These are phyloP conservation scores for Chaetoscypha palmicola DNA, from an alignment of 2,329 filamentous ascomycete genomes.

Conservation along the genomic window DNA sequence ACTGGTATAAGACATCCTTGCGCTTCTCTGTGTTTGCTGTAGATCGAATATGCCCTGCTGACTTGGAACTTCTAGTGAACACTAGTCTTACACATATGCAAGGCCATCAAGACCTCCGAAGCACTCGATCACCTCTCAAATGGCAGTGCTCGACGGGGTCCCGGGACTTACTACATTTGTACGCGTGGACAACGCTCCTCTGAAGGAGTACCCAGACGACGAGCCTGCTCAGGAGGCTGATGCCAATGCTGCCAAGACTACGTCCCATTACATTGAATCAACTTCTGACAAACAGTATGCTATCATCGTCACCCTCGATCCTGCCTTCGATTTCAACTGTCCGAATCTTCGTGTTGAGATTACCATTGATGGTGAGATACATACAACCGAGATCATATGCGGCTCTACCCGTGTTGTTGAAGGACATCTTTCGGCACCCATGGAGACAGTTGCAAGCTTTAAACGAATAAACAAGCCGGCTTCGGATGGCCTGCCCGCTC, in stretches of 20 bases:
- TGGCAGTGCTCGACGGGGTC: slow-evolving; percentile 4
- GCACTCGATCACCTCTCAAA: too few relatives aligned
- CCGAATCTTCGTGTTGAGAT: neutral
- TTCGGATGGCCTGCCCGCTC: neutral
- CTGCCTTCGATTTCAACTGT: neutral
- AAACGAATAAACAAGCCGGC: neutral
- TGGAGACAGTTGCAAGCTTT: neutral
- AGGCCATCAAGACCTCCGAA: too few relatives aligned
- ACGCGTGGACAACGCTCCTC: neutral
- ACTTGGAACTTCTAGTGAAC: too few relatives aligned
- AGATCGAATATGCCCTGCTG: too few relatives aligned
- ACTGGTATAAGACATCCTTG: too few relatives aligned
- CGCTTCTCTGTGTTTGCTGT: too few relatives aligned
- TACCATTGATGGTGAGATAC: neutral
- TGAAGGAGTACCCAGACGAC: slow-evolving; percentile 5
- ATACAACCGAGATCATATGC: neutral
- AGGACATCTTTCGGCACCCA: neutral
- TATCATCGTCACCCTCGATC: neutral
- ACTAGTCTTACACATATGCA: too few relatives aligned
- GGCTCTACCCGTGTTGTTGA: neutral
- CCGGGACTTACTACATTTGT: neutral
- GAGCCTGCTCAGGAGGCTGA: neutral
- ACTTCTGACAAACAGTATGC: slow-evolving; percentile 1
- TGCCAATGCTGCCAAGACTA: neutral
- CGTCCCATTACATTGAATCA: slow-evolving; percentile 1